Base-by-base conservation (phyloP, 148 eudicot genomes). In the Tetragonia tetragonoides region DNA sequence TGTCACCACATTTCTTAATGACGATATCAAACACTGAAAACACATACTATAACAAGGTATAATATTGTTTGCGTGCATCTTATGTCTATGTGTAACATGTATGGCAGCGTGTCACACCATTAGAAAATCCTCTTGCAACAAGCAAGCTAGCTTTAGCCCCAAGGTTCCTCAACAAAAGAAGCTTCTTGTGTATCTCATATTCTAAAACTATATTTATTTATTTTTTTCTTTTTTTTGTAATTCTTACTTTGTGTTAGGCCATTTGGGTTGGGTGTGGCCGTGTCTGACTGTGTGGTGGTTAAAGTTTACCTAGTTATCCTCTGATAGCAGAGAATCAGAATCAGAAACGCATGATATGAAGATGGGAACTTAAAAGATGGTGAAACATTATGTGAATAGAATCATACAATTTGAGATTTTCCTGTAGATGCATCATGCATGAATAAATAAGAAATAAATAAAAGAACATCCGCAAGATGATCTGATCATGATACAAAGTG, bases 21-120 rank as follows among this genome's bases (percentile, higher is more conserved):
- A 65, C 20, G 14, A 38, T 38, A 38, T 38, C 8, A 46, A 28
- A 28, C 1, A 28, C 34, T 28, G 34, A 28, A 4, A 47, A 20
- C 39, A 47, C 2, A 21, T n/a, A 46, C 15, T 42, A 10, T n/a
- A 17, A 70, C 24, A 47, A 4, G 5, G 38, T 2, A 17, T 41
- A n/a, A 44, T 21, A 41, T 6, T 17, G 17, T 41, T 38, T 9
- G 41, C n/a, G 16, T 68, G 10, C 14, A 6, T 39, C 17, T 6
- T 39, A 34, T 68, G 38, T 12, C 12, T 42, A 16, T 68, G 38
- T 12, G 24, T 42, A 16, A 23, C 39, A 47, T 70, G 60, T 20
- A 38, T 28, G 81, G 59, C 72, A 16, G 64, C 4, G 18, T 71
- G 81, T 78, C 81, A 78, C 75, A 78, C 75, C 70, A 18, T 17